A percentile compares a stretch with the other conserved stretches of the same genome.
Evolutionary conservation across 441 rosid genomes (phyloP).

Genomic region (Gossypium laxum): DNA sequence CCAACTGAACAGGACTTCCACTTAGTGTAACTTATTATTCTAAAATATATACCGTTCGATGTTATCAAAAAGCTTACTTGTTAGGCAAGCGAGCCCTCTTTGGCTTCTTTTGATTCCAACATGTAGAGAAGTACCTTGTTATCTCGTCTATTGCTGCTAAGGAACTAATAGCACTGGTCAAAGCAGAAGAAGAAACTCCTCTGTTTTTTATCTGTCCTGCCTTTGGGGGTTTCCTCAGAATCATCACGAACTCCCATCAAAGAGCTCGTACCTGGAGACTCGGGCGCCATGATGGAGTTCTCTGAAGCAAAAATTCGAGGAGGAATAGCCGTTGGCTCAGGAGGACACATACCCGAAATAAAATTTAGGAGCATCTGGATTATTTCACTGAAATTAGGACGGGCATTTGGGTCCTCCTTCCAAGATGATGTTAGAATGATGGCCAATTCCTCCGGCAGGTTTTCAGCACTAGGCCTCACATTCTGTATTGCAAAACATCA

Average conservation of each 20-base stretch:
- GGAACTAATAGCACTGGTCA: constrained; percentile 41
- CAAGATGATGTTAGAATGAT: constrained; percentile 52
- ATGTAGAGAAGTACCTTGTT: not conserved
- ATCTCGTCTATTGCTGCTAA: not conserved
- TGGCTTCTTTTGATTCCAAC: constrained; percentile 9
- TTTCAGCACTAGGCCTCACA: constrained; percentile 59
- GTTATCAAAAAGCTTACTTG: constrained; percentile 13
- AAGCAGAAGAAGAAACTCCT: constrained; percentile 52
- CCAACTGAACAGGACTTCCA: constrained; percentile 1
- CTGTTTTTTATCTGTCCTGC: constrained; percentile 30
- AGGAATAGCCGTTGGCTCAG: constrained; percentile 33
- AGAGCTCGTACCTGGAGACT: constrained; percentile 62
- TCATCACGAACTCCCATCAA: constrained; percentile 45
- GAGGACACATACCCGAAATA: constrained; percentile 40
- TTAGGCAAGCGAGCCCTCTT: constrained; percentile 8
- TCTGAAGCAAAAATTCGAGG: constrained; percentile 34
- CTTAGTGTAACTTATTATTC: constrained; percentile 1
- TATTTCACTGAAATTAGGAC: constrained; percentile 54
- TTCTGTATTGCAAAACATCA: constrained; percentile 27
- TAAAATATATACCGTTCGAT: not conserved
- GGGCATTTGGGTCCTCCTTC: constrained; percentile 57
- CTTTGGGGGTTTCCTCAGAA: constrained; percentile 45
- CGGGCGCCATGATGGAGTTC: constrained; percentile 44
- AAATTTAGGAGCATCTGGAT: constrained; percentile 49
- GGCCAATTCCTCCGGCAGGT: constrained; percentile 45